Evolutionary conservation across 805 yeast species (phyloP), one percentile per base, ranked within the genome.

Genomic region (Cyberlindnera bimundalis): DNA sequence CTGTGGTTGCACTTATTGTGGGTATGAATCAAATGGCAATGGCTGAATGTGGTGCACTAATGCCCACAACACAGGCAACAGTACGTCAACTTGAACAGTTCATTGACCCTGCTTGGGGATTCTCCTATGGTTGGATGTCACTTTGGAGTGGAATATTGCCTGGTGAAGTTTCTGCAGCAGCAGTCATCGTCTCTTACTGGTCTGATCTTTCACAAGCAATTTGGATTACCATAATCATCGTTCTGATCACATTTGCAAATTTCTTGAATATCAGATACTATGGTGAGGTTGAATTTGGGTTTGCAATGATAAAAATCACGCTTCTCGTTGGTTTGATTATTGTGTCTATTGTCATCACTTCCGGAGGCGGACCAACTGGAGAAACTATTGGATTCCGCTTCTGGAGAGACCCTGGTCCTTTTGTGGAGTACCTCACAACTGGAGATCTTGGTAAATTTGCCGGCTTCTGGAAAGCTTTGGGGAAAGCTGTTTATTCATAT

Each of bases 401-500:
- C 48, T 71, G 76, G 67, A 41, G 36, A n/a, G 35, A 48, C 6
- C 51, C 51, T 12, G 56, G 54, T 50, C 65, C 39, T 16, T 43
- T 63, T 23, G 59, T 60, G 2, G 58, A 60, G 39, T 45, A 45
- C 30, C 28, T 51, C 42, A 46, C 50, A 8, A 60, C 67, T 5
- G 59, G 59, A n/a, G 55, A 52, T 5, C 66, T 79, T 10, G 87
- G 85, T 28, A 70, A 67, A 42, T 79, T 81, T 55, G 63, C 76
- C 21, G 84, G 80, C 4, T 67, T 78, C 41, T 75, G 79, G 74
- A 73, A 75, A 12, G 75, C 76, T 26, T 61, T 79, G 31, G 68
- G 76, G 40, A 74, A 74, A 50, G 75, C 79, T 31, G 84, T 77
- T 10, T 79, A 76, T 48, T 73, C 82, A 5, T 78, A 75, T 51